Base-by-base conservation (phyloP, 768 basidiomycete species). In the Mycena indigotica region DNA sequence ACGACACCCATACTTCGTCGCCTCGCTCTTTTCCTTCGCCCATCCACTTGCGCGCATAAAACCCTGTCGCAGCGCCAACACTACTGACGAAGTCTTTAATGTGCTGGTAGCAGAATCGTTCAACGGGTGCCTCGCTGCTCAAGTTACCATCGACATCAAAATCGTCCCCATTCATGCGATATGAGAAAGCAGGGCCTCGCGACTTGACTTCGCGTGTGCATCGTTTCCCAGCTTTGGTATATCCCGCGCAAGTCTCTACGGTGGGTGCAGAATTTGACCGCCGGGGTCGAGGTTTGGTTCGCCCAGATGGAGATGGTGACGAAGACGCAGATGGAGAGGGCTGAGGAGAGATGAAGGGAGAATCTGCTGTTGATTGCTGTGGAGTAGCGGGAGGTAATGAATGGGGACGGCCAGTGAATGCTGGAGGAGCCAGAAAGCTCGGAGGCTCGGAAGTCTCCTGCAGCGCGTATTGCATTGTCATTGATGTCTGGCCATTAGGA, bases 381-480 rank as follows among this genome's bases (percentile, higher is more conserved):
- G 44, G 58, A 17, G 44, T 50, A 1, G 55, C 55, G 3, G 54
- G 60, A 46, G 57, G 62, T 21, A 57, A 19, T n/a, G 52, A 62
- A 16, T 57, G 60, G 19, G 57, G 65, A 12, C 53, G 62, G 5
- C 40, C 50, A 2, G 35, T 44, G 19, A 24, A n/a, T 32, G 39
- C 41, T 13, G 46, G 29, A 48, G 53, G 56, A 21, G 53, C 52
- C 4, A 60, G 60, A 56, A 58, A 61, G 40, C 25, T 58, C 39
- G 51, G 55, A 4, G 58, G 60, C 45, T 55, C 54, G 16, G 53
- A 5, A 6, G 63, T 32, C 16, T 57, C 50, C 2, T 63, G 62
- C 6, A 66, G 40, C 13, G 65, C 65, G 53, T 66, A 61, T 21
- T 66, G 65, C 65, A 66, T 66, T 12, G 65, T 66, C 60, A 63